Evolutionary conservation across 371 early-diverging fungal genomes (phyloP).

Genomic region (Apophysomyces ossiformis): DNA sequence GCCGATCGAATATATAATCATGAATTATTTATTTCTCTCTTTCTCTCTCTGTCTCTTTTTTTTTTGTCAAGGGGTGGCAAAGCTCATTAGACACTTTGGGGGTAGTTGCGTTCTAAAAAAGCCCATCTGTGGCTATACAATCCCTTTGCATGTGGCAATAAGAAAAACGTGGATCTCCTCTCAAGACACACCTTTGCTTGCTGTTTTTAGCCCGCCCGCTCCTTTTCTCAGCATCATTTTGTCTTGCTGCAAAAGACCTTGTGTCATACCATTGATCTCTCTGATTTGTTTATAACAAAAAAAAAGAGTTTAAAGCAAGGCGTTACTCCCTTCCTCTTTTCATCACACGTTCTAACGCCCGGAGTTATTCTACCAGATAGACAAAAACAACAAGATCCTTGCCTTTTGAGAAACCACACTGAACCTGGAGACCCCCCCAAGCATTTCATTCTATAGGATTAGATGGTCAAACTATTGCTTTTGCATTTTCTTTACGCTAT

Average conservation of each 20-base stretch:
- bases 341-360: conserved; percentile 1
- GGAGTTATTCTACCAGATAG: conserved; percentile 1
- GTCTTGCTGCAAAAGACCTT: conserved; percentile 5
- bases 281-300: background rate
- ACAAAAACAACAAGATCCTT: background rate
- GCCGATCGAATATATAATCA: conserved; percentile 5
- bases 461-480: background rate
- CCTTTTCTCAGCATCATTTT: conserved; percentile 3
- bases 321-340: background rate
- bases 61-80: conserved; percentile 5
- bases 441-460: background rate
- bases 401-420: conserved; percentile 5
- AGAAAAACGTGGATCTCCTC: conserved; percentile 11
- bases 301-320: conserved; percentile 2
- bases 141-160: conserved; percentile 12
- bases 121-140: conserved; percentile 12
- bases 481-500: background rate
- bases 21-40: conserved; percentile 4
- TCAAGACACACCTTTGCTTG: background rate
- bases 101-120: conserved; percentile 11
- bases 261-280: background rate
- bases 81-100: conserved; percentile 3
- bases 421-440: no score
- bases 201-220: conserved; percentile 7
- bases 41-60: no score